These are phyloP conservation scores for Pichia sp. DNA, from an alignment of 1,139 yeast species.

Conservation along the genomic window DNA sequence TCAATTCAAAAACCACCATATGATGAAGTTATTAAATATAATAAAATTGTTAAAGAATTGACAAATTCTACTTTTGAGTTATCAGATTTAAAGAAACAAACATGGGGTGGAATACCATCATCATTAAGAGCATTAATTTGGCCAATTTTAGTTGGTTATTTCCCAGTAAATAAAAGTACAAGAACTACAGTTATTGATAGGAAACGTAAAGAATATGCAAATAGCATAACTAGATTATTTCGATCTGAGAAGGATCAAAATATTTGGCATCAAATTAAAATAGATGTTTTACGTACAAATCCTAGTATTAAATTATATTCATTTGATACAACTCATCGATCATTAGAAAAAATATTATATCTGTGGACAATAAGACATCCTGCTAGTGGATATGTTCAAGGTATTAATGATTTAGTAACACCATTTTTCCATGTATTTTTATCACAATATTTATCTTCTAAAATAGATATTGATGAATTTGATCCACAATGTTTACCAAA, in stretches of 20 bases:
- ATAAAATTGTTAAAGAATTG: slow-evolving; percentile 61
- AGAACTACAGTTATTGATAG: slow-evolving; percentile 64
- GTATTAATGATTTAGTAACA: slow-evolving; percentile 89
- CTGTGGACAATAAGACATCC: slow-evolving; percentile 98
- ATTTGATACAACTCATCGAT: slow-evolving; percentile 62
- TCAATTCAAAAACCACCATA: slow-evolving; percentile 35
- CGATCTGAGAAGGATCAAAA: slow-evolving; percentile 67
- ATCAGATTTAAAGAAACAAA: slow-evolving; percentile 62
- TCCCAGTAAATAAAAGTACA: slow-evolving; percentile 79
- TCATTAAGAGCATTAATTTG: slow-evolving; percentile 79
- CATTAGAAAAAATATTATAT: slow-evolving; percentile 75
- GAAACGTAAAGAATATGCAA: slow-evolving; percentile 80
- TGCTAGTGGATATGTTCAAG: slow-evolving; percentile 98
- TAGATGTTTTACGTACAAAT: slow-evolving; percentile 92
- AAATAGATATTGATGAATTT: slow-evolving; percentile 41
- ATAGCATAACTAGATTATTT: slow-evolving; percentile 51
- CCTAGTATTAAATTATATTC: slow-evolving; percentile 76
- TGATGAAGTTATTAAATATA: slow-evolving; percentile 44
- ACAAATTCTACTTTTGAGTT: slow-evolving; percentile 58
- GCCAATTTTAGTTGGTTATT: slow-evolving; percentile 84
- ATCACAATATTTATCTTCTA: slow-evolving; percentile 50
- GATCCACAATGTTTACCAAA: slow-evolving; percentile 62
- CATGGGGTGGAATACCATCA: slow-evolving; percentile 94
- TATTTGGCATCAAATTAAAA: slow-evolving; percentile 93
- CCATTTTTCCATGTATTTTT: slow-evolving; percentile 91